These are phyloP conservation scores for Phytophthora sp. DNA, from an alignment of 352 stramenopile species.

Conservation along the genomic window DNA sequence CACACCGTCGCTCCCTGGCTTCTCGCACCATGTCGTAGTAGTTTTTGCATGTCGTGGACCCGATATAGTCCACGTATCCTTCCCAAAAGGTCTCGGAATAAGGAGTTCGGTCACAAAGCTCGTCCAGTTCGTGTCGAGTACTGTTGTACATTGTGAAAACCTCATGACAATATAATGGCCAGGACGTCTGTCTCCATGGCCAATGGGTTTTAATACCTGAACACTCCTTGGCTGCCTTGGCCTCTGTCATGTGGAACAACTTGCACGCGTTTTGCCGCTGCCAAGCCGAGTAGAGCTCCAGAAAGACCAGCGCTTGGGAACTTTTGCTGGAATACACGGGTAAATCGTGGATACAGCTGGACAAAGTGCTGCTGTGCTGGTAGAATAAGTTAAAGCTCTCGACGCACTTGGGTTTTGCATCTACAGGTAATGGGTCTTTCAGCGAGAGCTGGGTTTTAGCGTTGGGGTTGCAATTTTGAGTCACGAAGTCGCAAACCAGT, in stretches of 20 bases:
- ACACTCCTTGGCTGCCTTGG: slow-evolving; percentile 52
- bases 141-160: slow-evolving; percentile 61
- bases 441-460: slow-evolving; percentile 6
- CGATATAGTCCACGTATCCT: slow-evolving; percentile 62
- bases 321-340: slow-evolving; percentile 13
- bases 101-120: slow-evolving; percentile 46
- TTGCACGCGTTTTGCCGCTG: slow-evolving; percentile 53
- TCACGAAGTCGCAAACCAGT: slow-evolving; percentile 50
- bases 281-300: slow-evolving; percentile 52
- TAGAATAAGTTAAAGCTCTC: slow-evolving; percentile 65
- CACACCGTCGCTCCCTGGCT: slow-evolving; percentile 39
- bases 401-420: slow-evolving; percentile 37
- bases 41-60: slow-evolving; percentile 54
- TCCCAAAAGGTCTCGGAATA: slow-evolving; percentile 68
- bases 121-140: slow-evolving; percentile 51
- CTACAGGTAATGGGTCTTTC: background rate
- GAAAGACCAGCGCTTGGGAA: slow-evolving; percentile 37
- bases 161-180: slow-evolving; percentile 64
- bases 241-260: slow-evolving; percentile 60
- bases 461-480: slow-evolving; percentile 38
- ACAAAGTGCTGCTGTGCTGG: slow-evolving; percentile 44
- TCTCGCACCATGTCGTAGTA: slow-evolving; percentile 63
- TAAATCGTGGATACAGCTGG: slow-evolving; percentile 39
- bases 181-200: slow-evolving; percentile 53
- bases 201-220: slow-evolving; percentile 44